Percentiles rank a stretch among this genome's conserved stretches.
phyloP scores from a whole-genome alignment of 306 rosid species.

The Trifolium fragiferum region DNA sequence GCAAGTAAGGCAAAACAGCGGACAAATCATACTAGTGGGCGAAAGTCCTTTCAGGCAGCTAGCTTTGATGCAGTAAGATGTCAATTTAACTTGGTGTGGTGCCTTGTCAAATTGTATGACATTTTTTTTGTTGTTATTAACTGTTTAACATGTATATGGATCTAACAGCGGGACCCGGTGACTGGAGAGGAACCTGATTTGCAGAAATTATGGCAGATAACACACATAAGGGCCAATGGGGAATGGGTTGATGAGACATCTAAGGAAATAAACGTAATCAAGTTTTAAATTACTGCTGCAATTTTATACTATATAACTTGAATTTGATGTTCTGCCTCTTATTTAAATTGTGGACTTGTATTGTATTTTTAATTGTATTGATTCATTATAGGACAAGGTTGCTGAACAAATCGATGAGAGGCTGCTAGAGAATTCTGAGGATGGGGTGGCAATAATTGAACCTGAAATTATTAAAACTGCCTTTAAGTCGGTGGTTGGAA shows the following conservation, averaged over 20 bases:
- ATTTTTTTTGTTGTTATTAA: slow-evolving; percentile 1
- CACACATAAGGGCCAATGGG: slow-evolving; percentile 50
- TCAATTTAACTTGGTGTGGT: slow-evolving; percentile 10
- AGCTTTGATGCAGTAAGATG: slow-evolving; percentile 55
- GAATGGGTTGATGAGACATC: slow-evolving; percentile 53
- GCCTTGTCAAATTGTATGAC: not conserved
- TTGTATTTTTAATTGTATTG: not conserved
- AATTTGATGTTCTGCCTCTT: slow-evolving; percentile 14
- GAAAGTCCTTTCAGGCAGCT: slow-evolving; percentile 44
- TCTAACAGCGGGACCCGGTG: slow-evolving; percentile 46
- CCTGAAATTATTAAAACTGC: slow-evolving; percentile 45
- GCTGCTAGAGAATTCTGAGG: slow-evolving; percentile 33
- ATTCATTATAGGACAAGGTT: slow-evolving; percentile 46
- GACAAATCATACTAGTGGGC: slow-evolving; percentile 40
- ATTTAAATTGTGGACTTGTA: slow-evolving; percentile 14
- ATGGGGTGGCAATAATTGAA: slow-evolving; percentile 30
- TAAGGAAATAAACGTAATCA: slow-evolving; percentile 48
- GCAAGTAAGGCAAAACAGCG: slow-evolving; percentile 44
- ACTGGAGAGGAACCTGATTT: slow-evolving; percentile 54
- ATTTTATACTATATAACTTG: slow-evolving; percentile 5
- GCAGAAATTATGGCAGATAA: slow-evolving; percentile 51
- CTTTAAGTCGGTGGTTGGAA: slow-evolving; percentile 46
- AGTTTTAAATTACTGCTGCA: slow-evolving; percentile 1
- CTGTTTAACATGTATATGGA: not conserved
- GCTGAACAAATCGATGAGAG: slow-evolving; percentile 40